Evolutionary conservation across 805 yeast genomes (phyloP).

Genomic region (Starmerella stellata): DNA sequence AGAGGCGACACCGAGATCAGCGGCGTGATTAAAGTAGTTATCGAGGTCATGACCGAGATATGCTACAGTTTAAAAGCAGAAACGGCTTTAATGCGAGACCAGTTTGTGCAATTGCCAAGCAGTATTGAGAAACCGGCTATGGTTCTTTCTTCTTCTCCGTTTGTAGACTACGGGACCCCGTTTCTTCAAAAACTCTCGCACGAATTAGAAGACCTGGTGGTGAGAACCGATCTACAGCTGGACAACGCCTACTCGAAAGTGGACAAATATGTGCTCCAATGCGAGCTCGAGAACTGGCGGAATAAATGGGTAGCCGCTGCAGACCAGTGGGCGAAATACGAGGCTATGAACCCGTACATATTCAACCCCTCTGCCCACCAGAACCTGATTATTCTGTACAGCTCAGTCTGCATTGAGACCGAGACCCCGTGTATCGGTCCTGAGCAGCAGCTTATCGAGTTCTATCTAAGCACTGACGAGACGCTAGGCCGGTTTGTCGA

Average conservation of each 20-base stretch:
- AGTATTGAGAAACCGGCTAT: slow-evolving; percentile 12
- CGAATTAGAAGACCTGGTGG: slow-evolving; percentile 29
- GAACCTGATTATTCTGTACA: slow-evolving; percentile 56
- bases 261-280: slow-evolving; percentile 23
- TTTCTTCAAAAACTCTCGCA: slow-evolving; percentile 38
- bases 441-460: slow-evolving; percentile 62
- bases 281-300: slow-evolving; percentile 19
- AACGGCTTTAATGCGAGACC: slow-evolving; percentile 52
- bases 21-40: slow-evolving; percentile 52
- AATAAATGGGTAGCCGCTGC: slow-evolving; percentile 25
- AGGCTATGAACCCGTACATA: slow-evolving; percentile 35
- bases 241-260: slow-evolving; percentile 21
- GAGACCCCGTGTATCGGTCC: slow-evolving; percentile 93
- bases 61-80: slow-evolving; percentile 68
- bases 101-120: slow-evolving; percentile 31
- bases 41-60: slow-evolving; percentile 63
- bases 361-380: slow-evolving; percentile 61
- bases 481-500: slow-evolving; percentile 81
- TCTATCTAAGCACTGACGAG: slow-evolving; percentile 77
- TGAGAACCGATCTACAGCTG: slow-evolving; percentile 2
- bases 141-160: slow-evolving; percentile 66
- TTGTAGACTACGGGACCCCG: slow-evolving; percentile 60
- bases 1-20: slow-evolving; percentile 54
- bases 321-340: slow-evolving; percentile 54
- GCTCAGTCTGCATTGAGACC: slow-evolving; percentile 64